These are phyloP conservation scores for Beta lomatogona DNA, from an alignment of 179 eudicot species.

Conservation along the genomic window DNA sequence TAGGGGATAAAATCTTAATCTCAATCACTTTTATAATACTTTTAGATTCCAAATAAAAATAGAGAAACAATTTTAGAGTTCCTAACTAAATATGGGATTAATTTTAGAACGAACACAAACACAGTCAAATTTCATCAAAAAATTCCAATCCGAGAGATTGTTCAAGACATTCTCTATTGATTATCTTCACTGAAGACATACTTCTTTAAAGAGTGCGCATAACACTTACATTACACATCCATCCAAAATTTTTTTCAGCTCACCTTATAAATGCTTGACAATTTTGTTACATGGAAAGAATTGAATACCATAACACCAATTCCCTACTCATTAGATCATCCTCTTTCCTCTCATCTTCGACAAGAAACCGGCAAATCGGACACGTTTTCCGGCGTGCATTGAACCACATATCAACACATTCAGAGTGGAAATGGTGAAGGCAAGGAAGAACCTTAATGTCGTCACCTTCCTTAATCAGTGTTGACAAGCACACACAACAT, in stretches of 20 bases:
- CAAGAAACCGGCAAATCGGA: slow-evolving; percentile 40
- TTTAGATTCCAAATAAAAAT: no score
- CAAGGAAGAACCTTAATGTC: slow-evolving; percentile 36
- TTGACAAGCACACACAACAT: slow-evolving; percentile 40
- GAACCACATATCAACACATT: slow-evolving; percentile 38
- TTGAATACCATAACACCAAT: slow-evolving; percentile 38
- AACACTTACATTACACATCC: not conserved
- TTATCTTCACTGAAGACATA: no score
- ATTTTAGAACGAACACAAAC: no score
- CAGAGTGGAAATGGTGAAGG: slow-evolving; percentile 33
- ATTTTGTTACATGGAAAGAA: slow-evolving; percentile 39
- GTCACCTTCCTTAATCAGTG: slow-evolving; percentile 26
- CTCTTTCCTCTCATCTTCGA: slow-evolving; percentile 29
- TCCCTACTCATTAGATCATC: slow-evolving; percentile 22
- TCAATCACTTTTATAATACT: no score
- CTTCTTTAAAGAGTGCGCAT: not conserved
- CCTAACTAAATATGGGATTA: not conserved
- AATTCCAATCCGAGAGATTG: no score
- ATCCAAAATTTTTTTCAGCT: not conserved
- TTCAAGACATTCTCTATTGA: no score
- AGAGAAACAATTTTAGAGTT: no score
- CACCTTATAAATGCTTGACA: slow-evolving; percentile 16
- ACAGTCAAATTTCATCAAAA: no score
- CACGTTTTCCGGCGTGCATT: slow-evolving; percentile 36
- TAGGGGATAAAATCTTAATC: no score